These are phyloP conservation scores for Hypoxylon sp. DNA, from an alignment of 2,329 filamentous ascomycete genomes.

Conservation along the genomic window DNA sequence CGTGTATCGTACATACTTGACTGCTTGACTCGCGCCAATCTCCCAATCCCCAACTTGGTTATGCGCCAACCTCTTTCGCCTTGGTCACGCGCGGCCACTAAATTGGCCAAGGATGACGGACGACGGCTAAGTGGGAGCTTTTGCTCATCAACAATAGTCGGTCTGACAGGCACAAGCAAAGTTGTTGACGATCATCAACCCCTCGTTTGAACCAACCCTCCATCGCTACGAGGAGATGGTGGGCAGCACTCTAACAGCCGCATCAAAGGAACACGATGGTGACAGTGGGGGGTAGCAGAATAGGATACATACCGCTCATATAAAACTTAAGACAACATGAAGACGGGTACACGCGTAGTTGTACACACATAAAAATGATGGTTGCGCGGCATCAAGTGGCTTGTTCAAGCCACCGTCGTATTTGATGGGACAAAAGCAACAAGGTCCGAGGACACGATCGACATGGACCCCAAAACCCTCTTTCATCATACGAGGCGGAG, in stretches of 20 bases:
- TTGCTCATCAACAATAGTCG: slow-evolving; percentile 22
- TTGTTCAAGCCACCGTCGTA: slow-evolving; percentile 33
- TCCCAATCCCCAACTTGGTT: slow-evolving; percentile 20
- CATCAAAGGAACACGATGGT: slow-evolving; percentile 17
- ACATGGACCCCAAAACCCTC: slow-evolving; percentile 31
- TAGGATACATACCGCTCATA: too few species aligned
- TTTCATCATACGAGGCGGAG: slow-evolving; percentile 29
- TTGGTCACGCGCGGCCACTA: slow-evolving; percentile 36
- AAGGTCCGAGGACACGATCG: slow-evolving; percentile 27
- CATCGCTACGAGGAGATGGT: slow-evolving; percentile 30
- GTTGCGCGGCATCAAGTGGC: slow-evolving; percentile 19
- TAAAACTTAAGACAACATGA: too few species aligned
- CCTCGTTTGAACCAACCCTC: slow-evolving; percentile 27
- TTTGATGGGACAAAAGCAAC: slow-evolving; percentile 23
- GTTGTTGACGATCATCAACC: slow-evolving; percentile 27
- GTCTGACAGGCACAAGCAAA: slow-evolving; percentile 32
- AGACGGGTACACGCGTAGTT: slow-evolving; percentile 24
- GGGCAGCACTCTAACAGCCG: slow-evolving; percentile 35
- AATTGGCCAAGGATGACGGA: slow-evolving; percentile 24
- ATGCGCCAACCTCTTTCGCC: slow-evolving; percentile 32
- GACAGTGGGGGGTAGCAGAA: slow-evolving; percentile 29
- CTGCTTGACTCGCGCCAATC: slow-evolving; percentile 21
- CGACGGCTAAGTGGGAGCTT: slow-evolving; percentile 32
- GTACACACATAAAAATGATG: slow-evolving; percentile 19
- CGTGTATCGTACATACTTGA: slow-evolving; percentile 10